Conservation (phyloP, 1,284 basidiomycete species). For the Ganoderma lingzhi region DNA sequence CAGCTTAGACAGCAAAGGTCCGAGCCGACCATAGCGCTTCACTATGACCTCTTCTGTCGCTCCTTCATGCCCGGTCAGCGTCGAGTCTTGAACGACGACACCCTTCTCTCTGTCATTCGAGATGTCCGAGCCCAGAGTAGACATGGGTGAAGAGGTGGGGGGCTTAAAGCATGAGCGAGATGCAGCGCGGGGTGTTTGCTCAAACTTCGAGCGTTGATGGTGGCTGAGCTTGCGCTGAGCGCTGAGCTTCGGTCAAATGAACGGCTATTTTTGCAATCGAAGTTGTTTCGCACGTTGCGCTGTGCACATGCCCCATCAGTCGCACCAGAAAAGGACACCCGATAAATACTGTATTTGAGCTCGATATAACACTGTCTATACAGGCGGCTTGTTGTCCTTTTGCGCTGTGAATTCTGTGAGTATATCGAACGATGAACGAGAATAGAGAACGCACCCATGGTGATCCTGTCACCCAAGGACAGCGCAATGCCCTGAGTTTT, state of each 20-base stretch:
- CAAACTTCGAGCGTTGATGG: neutral
- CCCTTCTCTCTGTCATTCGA: constrained; percentile 40
- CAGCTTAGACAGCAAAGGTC: constrained; percentile 48
- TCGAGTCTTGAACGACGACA: constrained; percentile 18
- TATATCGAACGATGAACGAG: neutral
- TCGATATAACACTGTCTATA: constrained; percentile 39
- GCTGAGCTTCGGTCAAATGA: neutral
- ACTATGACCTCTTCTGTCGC: constrained; percentile 45
- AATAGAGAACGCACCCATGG: constrained; percentile 67
- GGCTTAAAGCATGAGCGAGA: neutral
- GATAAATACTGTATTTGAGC: constrained; percentile 29
- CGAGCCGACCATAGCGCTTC: constrained; percentile 47
- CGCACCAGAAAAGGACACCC: constrained; percentile 16
- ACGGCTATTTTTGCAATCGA: constrained; percentile 34
- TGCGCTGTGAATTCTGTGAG: constrained; percentile 52
- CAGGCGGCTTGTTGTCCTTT: constrained; percentile 67
- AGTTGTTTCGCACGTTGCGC: constrained; percentile 7
- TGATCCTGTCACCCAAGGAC: constrained; percentile 92
- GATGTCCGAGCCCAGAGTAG: constrained; percentile 26
- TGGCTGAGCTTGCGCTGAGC: neutral
- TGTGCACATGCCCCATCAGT: neutral
- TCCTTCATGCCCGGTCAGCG: constrained; percentile 12
- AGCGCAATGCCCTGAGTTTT: constrained; percentile 97
- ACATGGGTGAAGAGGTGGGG: constrained; percentile 28
- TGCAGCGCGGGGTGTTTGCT: neutral